Percentiles rank a stretch among this genome's conserved stretches.
Evolutionary conservation across 495 filamentous ascomycete genomes (phyloP).

Genomic region (Tuber indicum): DNA sequence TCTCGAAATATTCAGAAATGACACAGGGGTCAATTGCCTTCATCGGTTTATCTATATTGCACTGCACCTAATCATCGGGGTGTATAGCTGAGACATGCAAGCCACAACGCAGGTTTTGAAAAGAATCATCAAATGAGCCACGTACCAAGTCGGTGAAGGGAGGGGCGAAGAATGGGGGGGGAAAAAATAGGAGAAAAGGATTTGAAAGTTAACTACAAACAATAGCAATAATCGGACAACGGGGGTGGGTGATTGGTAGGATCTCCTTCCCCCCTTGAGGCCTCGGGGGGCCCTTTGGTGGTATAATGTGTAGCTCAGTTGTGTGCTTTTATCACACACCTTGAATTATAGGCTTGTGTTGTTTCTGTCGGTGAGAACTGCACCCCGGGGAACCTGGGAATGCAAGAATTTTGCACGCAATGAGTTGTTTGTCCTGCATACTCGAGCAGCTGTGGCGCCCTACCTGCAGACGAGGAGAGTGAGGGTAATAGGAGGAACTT

Average conservation of each 20-base stretch:
- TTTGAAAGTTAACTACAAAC: no score
- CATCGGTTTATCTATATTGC: neutral
- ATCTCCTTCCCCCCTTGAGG: no score
- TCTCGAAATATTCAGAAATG: neutral
- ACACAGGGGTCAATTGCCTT: neutral
- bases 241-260: no score
- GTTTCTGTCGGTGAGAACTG: neutral
- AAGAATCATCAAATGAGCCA: no score
- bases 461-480: neutral
- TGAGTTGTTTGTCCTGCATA: neutral
- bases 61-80: no score
- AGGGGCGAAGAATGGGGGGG: no score
- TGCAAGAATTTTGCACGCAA: neutral
- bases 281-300: no score
- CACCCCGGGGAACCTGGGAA: neutral
- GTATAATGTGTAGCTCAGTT: neutral
- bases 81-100: no score
- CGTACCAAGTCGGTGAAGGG: no score
- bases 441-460: neutral
- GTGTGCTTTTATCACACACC: neutral
- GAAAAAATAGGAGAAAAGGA: no score
- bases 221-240: no score
- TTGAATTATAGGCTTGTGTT: neutral
- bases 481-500: neutral
- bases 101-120: no score